Base-by-base conservation (phyloP, 805 yeast species). In the Cyberlindnera japonica region DNA sequence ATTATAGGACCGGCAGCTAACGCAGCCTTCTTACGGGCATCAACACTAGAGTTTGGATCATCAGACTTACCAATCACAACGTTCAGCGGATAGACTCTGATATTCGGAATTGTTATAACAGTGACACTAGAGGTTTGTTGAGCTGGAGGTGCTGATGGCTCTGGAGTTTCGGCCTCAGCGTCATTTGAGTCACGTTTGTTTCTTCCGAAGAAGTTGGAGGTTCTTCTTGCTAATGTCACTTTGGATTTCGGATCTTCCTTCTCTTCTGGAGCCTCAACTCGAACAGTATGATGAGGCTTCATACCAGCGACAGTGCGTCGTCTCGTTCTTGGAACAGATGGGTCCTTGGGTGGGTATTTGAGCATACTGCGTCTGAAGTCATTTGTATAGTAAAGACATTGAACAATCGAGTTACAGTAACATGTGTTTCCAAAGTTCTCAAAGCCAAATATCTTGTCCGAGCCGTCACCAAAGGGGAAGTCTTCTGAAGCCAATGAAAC, bases 361-460 rank as follows among this genome's bases (percentile, higher is more conserved):
- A 79, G 59, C 2, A 84, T 57, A 38, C 69, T 71, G 14, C 68
- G 62, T 33, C 97, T 74, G 54, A 93, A 88, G 21, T 72, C 74
- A 19, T 74, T 71, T 4, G 91, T 74, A 63, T 84, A 81, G 67
- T 77, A 91, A 9, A 91, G 71, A 50, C 95, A 87, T 60, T 93
- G 99, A 18, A 93, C 65, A 22, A 93, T 85, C 9, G 96, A 87
- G 54, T 93, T 93, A 63, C 95, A 86, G 65, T 91, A 91, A 65
- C 98, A 93, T 0, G 97, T 89, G 59, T 89, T 83, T 3, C 95
- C 95, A 54, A 83, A 84, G 57, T 85, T 85, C 57, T 85, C 93
- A 74, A 83, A 77, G 1, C 95, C 95, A 59, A 76, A 84, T 17
- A 84, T 72, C 58, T 83, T 84, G 45, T 74, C 68, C 6, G 80